Evolutionary conservation across 2,329 filamentous ascomycete genomes (phyloP), one percentile per base, ranked within the genome.

Genomic region (Colletotrichum australisinense): DNA sequence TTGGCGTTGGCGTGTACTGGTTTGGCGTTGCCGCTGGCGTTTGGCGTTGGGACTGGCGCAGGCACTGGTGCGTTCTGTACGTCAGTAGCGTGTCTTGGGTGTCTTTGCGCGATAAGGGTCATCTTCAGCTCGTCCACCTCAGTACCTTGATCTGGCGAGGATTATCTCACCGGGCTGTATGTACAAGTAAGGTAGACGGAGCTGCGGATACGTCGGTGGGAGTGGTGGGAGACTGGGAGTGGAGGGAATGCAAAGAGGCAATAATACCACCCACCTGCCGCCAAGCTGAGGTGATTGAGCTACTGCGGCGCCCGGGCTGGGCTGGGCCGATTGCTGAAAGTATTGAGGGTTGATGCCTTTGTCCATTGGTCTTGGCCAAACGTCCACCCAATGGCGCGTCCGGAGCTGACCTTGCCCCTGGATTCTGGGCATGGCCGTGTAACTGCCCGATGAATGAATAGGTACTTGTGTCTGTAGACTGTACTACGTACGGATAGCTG

Each of bases 351-450:
- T 24, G 59, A 22, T 38, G 52, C 28, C 66, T 69, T 69, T 72
- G 52, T 72, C 66, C 67, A 46, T 65, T 57, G 35, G 16, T 55
- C 67, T 73, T 70, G 70, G 70, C 70, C 49, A 30, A 55, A 32
- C 59, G n/a, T 35, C 55, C 56, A 38, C n/a, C 46, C 62, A 63
- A 35, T 38, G 30, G 46, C 24, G 28, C 46, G 46, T 12, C 24
- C 5, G 12, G 60, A 12, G 5, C 42, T 49, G 42, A 49, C 42
- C 42, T 49, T 49, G 42, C 38, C 60, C 60, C 60, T 63, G 28
- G 60, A 53, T 49, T 49, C 42, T 49, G 42, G 42, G 42, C 42
- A 49, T 49, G 42, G 42, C 42, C 19, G 42, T 49, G 42, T n/a
- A 49, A n/a, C 42, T 49, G 38, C 16, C 16, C 5, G 38, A 14